Base-by-base conservation (phyloP, 2,329 filamentous ascomycete genomes). In the Fusarium proliferatum region DNA sequence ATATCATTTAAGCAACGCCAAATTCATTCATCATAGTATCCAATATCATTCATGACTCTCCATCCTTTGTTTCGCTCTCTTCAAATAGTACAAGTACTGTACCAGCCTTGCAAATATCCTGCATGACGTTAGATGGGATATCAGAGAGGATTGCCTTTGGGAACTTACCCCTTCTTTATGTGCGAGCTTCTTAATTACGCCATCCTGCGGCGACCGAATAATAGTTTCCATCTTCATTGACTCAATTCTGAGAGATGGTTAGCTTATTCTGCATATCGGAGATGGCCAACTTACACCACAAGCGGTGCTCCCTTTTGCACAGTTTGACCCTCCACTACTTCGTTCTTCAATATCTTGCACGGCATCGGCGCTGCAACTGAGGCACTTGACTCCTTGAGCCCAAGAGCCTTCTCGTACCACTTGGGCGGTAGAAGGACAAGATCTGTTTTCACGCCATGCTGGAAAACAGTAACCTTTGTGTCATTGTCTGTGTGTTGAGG, bases 361-460 rank as follows among this genome's bases (percentile, higher is more conserved):
- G 96, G 96, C 96, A 99, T 99, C 0, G 96, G 96, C 28, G 96
- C 94, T 30, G 94, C 87, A 3, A 98, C 94, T 60, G 93, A 96
- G 67, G 96, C 95, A 11, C 91, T 87, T 1, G 89, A 88, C 79
- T 97, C 94, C 81, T 94, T 95, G 71, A 93, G 85, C 0, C 96
- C 95, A 12, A 98, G 86, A 0, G 94, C 95, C 83, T 97, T 96
- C 77, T 95, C 93, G 65, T 93, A 92, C 95, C 95, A 99, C 49
- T 86, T 86, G 0, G 96, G 95, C 23, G 84, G 83, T 45, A 88
- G 80, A n/a, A 92, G 82, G 15, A 82, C 82, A 33, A 92, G 81
- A 68, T 91, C 87, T 10, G 88, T 89, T 83, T 90, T 90, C 72
- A 84, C 81, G 16, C 90, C 90, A 53, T 87, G 85, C 79, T 92